These are phyloP conservation scores for Sporobolomyces roseus DNA, from an alignment of 768 basidiomycete genomes.

Conservation along the genomic window DNA sequence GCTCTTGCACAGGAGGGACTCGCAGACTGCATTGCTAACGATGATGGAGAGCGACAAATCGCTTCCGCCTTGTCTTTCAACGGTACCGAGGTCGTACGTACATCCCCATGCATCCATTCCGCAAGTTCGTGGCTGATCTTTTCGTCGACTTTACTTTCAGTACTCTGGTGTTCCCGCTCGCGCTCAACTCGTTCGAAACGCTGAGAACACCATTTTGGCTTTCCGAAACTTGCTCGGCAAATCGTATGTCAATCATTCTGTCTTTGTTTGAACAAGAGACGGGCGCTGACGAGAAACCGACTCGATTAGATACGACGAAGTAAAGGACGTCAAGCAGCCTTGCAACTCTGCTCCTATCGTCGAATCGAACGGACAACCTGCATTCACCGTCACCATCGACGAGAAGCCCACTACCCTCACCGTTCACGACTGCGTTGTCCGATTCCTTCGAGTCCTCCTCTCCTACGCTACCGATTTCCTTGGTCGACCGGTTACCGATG, in stretches of 20 bases:
- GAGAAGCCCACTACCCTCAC: slow-evolving; percentile 62
- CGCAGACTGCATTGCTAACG: slow-evolving; percentile 93
- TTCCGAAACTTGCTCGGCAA: slow-evolving; percentile 91
- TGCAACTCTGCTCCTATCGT: slow-evolving; percentile 59
- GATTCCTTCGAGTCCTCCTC: slow-evolving; percentile 79
- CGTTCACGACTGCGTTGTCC: slow-evolving; percentile 72
- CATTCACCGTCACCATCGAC: slow-evolving; percentile 54
- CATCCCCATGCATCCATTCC: no score
- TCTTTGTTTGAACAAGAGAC: not conserved
- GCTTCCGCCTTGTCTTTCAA: slow-evolving; percentile 82
- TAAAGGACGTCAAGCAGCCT: slow-evolving; percentile 43
- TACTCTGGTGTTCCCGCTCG: slow-evolving; percentile 95
- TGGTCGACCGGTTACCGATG: slow-evolving; percentile 63
- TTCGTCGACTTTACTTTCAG: slow-evolving; percentile 51
- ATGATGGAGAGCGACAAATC: slow-evolving; percentile 97
- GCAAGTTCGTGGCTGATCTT: not conserved
- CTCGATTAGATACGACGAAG: slow-evolving; percentile 40
- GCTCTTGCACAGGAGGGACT: slow-evolving; percentile 66
- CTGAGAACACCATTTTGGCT: slow-evolving; percentile 86
- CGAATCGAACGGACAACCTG: slow-evolving; percentile 63
- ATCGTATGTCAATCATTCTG: slow-evolving; percentile 58
- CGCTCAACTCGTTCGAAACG: slow-evolving; percentile 90
- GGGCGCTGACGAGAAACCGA: not conserved
- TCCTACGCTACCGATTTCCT: slow-evolving; percentile 87
- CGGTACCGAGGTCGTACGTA: slow-evolving; percentile 31